Base-by-base conservation (phyloP, 352 stramenopile species). In the Phytopythium chamaehyphon region DNA sequence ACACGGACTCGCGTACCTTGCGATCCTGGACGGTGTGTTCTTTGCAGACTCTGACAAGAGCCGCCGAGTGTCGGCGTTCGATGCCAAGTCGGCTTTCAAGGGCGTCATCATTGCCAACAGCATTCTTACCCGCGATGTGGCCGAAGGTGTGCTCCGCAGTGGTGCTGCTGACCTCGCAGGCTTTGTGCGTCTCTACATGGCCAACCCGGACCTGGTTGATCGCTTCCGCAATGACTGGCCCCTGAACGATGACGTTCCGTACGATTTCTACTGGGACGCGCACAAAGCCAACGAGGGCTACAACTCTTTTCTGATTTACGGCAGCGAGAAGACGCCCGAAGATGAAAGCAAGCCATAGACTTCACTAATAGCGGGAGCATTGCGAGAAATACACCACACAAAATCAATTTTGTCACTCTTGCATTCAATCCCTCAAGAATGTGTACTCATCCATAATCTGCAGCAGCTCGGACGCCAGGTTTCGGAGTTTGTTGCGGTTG, bases 181-280 rank as follows among this genome's bases (percentile, higher is more conserved):
- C 6, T 86, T 75, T 48, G 68, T 62, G 11, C 71, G 74, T 10
- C 44, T 58, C 28, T 87, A 73, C 64, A 85, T 87, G 18, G 54
- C 65, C 28, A 69, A 65, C 31, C 61, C 61, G 23, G 61, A 69
- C 43, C 57, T 62, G 35, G 57, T 47, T 9, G 54, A 71, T 24
- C 51, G 55, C 6, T 65, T 60, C 40, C 39, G 42, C 24, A 61
- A 67, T 22, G 62, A 71, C 33, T 64, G 40, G 50, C 42, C 58
- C 8, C 59, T 71, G 6, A 66, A 66, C 26, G 40, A 54, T 12
- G 50, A 61, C 18, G 46, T 64, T 26, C 40, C 0, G 21, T 69
- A 62, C 51, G 61, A 64, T 21, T 64, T 62, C n/a, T 69, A 59
- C 42, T 64, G 56, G 61, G 51, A 65, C 43, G 40, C 56, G 6